Conservation (phyloP, 352 stramenopile species). For the Phytophthora fragariae region DNA sequence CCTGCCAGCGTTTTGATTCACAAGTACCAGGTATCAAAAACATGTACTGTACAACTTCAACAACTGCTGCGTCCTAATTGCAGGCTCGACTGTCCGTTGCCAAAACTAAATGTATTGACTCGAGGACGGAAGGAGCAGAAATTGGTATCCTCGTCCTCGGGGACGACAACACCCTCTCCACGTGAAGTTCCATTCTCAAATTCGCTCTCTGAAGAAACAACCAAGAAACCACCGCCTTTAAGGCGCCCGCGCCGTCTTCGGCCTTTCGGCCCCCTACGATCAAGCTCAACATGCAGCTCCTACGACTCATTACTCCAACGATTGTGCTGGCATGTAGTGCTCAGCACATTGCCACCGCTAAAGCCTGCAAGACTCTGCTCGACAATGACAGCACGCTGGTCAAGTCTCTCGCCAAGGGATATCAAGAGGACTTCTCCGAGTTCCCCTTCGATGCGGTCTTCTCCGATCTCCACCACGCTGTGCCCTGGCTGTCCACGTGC, state of each 20-base stretch:
- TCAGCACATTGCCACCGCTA: neutral
- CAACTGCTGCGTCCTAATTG: neutral
- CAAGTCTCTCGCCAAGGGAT: conserved; percentile 2
- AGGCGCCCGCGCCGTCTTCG: neutral
- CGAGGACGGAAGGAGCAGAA: neutral
- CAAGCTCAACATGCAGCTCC: neutral
- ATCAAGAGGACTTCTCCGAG: neutral
- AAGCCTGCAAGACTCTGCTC: conserved; percentile 4
- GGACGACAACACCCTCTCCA: neutral
- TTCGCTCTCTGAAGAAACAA: neutral
- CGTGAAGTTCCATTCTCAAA: neutral
- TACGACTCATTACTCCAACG: neutral
- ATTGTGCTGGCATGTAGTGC: neutral
- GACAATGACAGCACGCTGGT: conserved; percentile 4
- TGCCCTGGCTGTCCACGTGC: conserved; percentile 53
- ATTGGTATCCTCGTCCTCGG: neutral
- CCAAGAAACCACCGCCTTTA: neutral
- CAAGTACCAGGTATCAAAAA: too few relatives aligned
- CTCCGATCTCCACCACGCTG: conserved; percentile 22
- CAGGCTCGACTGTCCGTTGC: neutral
- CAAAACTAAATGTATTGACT: neutral
- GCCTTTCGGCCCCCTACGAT: neutral
- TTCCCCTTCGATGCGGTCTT: conserved; percentile 8
- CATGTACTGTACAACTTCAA: too few relatives aligned
- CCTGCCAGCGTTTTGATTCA: too few relatives aligned